Base-by-base conservation (phyloP, 2,329 filamentous ascomycete genomes). In the Stachybotrys elegans region DNA sequence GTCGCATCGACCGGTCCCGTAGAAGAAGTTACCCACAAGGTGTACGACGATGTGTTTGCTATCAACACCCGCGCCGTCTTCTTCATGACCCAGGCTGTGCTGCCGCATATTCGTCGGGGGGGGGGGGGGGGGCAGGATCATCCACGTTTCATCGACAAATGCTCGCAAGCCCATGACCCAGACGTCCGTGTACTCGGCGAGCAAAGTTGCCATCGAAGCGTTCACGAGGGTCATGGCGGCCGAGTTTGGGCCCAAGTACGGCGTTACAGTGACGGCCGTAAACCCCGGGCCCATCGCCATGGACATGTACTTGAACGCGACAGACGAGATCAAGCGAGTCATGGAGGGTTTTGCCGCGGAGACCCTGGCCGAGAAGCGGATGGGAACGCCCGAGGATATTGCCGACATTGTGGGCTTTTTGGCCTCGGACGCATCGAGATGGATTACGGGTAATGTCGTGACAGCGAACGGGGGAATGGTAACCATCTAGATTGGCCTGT, bases 241-340 rank as follows among this genome's bases (percentile, higher is more conserved):
- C 0, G 80, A 84, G 59, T 61, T 84, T 8, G 79, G 79, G 0
- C 55, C 48, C 4, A 60, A 70, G 45, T n/a, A n/a, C n/a, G 78
- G 79, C 1, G 76, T 76, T 46, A 83, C 79, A 1, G 79, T 81
- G 21, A 85, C 84, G 50, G 68, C 71, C 1, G 73, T 84, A 3
- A 73, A 73, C 17, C 78, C 79, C 0, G 81, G 81, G 0, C 78
- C 80, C 0, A 73, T 81, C 6, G 61, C 74, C 58, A 81, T 70
- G 22, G 77, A 80, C 8, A 72, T 84, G 70, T 55, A n/a, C n/a
- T n/a, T n/a, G n/a, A n/a, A n/a, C n/a, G n/a, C n/a, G n/a, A n/a
- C n/a, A n/a, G n/a, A n/a, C n/a, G n/a, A n/a, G n/a, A n/a, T n/a
- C n/a, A n/a, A n/a, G n/a, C n/a, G n/a, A n/a, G n/a, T n/a, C n/a